phyloP scores from a whole-genome alignment of 176 grass and related monocot species.

The Coix lacrymajobi region DNA sequence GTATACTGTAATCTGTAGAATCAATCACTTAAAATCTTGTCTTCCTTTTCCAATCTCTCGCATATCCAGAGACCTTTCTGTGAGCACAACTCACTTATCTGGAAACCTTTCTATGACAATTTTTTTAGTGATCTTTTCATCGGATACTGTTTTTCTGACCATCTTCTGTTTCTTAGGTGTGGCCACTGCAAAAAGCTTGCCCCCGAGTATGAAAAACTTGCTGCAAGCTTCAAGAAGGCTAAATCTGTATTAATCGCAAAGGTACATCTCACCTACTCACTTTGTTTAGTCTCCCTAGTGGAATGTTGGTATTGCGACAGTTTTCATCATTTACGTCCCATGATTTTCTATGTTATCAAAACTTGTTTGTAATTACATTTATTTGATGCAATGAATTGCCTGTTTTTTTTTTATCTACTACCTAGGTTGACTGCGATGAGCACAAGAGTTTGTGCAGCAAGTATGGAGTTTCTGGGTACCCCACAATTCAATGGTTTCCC shows the following conservation, averaged over 20 bases:
- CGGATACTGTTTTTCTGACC: neutral
- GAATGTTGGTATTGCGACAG: neutral
- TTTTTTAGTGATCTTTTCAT: neutral
- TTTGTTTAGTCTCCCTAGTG: neutral
- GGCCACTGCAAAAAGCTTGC: slow-evolving; percentile 99
- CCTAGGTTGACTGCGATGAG: slow-evolving; percentile 93
- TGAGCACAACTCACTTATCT: neutral
- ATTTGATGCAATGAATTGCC: neutral
- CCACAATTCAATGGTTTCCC: slow-evolving; percentile 89
- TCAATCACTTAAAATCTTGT: neutral
- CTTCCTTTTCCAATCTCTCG: neutral
- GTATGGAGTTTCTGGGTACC: slow-evolving; percentile 81
- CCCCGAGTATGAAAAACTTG: slow-evolving; percentile 92
- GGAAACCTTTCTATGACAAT: neutral
- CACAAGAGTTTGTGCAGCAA: slow-evolving; percentile 86
- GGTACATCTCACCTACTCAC: slow-evolving; percentile 30
- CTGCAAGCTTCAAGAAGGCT: slow-evolving; percentile 86
- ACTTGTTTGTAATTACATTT: neutral
- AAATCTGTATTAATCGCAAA: slow-evolving; percentile 93
- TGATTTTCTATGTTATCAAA: neutral
- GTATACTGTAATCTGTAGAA: neutral
- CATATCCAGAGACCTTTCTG: neutral
- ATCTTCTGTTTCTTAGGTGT: slow-evolving; percentile 54
- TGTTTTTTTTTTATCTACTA: slow-evolving; percentile 15
- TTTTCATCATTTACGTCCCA: neutral